Conservation (phyloP, 441 rosid genomes). For the Adansonia rubrostipa region DNA sequence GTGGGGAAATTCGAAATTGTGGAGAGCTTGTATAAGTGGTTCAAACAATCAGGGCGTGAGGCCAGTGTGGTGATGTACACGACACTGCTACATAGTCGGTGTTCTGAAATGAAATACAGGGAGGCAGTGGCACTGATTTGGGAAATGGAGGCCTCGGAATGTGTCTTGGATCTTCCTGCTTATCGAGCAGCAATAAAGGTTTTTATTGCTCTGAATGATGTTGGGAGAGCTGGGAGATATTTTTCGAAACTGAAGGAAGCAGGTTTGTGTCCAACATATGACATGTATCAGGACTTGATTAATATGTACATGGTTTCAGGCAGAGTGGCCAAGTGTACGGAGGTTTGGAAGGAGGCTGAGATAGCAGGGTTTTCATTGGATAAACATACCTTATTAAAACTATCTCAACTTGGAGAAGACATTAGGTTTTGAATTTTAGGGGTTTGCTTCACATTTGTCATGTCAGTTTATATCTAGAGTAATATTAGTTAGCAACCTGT, state of each 20-base stretch:
- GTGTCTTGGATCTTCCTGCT: conserved; percentile 85
- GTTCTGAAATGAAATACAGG: conserved; percentile 58
- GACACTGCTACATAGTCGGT: conserved; percentile 75
- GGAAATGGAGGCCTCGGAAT: conserved; percentile 85
- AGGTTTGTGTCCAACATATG: conserved; percentile 79
- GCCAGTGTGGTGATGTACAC: conserved; percentile 84
- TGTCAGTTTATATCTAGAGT: too few species aligned
- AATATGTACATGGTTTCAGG: conserved; percentile 55
- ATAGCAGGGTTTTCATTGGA: conserved; percentile 75
- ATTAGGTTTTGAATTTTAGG: neutral
- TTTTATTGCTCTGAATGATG: conserved; percentile 76
- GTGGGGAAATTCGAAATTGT: conserved; percentile 59
- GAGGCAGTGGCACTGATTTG: conserved; percentile 82
- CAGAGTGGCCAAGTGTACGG: conserved; percentile 70
- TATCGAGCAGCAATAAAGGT: conserved; percentile 79
- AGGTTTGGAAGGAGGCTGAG: conserved; percentile 73
- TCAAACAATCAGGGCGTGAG: conserved; percentile 57
- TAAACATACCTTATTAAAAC: conserved; percentile 33
- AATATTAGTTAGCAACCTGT: too few species aligned
- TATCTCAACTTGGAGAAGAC: conserved; percentile 49
- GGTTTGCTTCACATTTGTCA: neutral
- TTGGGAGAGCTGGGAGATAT: conserved; percentile 72
- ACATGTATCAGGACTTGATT: conserved; percentile 61
- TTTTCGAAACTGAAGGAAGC: conserved; percentile 86
- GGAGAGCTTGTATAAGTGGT: conserved; percentile 75